Conservation (phyloP, 2,329 filamentous ascomycete genomes). For the Bertia moriformis region DNA sequence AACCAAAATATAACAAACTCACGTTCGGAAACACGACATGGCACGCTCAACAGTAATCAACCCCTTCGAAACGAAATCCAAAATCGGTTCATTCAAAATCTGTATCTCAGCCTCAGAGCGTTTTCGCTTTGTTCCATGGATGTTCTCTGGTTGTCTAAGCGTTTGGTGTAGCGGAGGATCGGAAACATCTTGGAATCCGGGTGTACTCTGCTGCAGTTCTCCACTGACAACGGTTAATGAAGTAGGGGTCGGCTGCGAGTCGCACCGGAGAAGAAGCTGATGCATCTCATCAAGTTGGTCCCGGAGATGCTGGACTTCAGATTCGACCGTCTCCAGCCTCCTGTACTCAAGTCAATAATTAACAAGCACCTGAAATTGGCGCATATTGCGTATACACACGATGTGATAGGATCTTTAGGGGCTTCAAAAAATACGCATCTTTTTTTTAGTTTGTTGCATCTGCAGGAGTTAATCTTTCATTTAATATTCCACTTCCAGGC, state of each 20-base stretch:
- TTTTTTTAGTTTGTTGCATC: conserved; percentile 17
- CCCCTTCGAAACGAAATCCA: conserved; percentile 17
- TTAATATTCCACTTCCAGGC: too few relatives aligned
- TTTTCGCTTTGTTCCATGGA: conserved; percentile 10
- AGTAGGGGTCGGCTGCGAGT: not conserved
- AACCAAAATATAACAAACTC: not conserved
- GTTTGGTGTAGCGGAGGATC: too few relatives aligned
- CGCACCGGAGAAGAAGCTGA: conserved; percentile 6
- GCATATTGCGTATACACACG: conserved; percentile 7
- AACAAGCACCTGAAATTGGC: not conserved
- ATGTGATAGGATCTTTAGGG: conserved; percentile 13
- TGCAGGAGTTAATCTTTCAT: not conserved
- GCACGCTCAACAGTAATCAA: conserved; percentile 16
- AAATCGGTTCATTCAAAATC: conserved; percentile 13
- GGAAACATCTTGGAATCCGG: too few relatives aligned
- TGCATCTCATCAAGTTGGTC: conserved; percentile 12
- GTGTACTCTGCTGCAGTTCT: too few relatives aligned
- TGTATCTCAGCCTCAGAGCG: conserved; percentile 16
- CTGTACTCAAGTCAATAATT: conserved; percentile 5
- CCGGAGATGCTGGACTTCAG: conserved; percentile 12
- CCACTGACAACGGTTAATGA: conserved; percentile 3
- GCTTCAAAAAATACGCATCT: conserved; percentile 18
- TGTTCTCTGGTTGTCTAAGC: conserved; percentile 2
- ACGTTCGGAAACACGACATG: conserved; percentile 15
- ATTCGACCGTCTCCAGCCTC: conserved; percentile 15